These are phyloP conservation scores for Globisporangium iwayamae DNA, from an alignment of 352 stramenopile genomes.

Conservation along the genomic window DNA sequence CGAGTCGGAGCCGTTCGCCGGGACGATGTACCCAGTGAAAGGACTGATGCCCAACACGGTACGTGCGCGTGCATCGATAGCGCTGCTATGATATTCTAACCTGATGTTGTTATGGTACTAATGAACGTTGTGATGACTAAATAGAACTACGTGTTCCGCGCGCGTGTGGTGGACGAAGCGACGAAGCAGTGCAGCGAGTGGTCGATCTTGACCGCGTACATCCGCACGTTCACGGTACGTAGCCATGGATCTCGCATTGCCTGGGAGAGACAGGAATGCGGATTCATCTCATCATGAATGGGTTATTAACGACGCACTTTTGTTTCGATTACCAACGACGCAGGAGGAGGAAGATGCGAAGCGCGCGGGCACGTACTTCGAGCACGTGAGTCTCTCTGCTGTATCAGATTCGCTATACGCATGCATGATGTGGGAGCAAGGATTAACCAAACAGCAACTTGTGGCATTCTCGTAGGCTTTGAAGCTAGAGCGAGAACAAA, in stretches of 20 bases:
- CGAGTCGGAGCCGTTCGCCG: slow-evolving; percentile 60
- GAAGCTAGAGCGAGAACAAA: slow-evolving; percentile 77
- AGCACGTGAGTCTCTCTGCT: slow-evolving; percentile 42
- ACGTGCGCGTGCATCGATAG: neutral
- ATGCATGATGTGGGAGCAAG: too few species aligned
- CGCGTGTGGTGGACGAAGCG: slow-evolving; percentile 57
- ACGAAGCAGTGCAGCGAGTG: slow-evolving; percentile 72
- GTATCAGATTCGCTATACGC: too few species aligned
- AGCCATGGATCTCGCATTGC: too few species aligned
- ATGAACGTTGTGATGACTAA: neutral
- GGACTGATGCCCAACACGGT: slow-evolving; percentile 70
- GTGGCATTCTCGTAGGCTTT: slow-evolving; percentile 34
- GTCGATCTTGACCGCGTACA: slow-evolving; percentile 62
- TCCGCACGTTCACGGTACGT: slow-evolving; percentile 73
- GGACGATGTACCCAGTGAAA: slow-evolving; percentile 65
- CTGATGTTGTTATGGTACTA: neutral
- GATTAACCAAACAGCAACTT: neutral
- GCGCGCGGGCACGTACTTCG: slow-evolving; percentile 79
- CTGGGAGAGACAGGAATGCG: too few species aligned
- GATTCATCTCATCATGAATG: neutral
- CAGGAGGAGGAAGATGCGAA: slow-evolving; percentile 85
- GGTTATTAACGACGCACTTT: neutral
- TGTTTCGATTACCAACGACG: neutral
- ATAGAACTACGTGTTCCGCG: slow-evolving; percentile 81
- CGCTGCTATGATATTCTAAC: neutral